Base-by-base conservation (phyloP, 2,329 filamentous ascomycete genomes). In the Paraphaeosphaeria minitans region DNA sequence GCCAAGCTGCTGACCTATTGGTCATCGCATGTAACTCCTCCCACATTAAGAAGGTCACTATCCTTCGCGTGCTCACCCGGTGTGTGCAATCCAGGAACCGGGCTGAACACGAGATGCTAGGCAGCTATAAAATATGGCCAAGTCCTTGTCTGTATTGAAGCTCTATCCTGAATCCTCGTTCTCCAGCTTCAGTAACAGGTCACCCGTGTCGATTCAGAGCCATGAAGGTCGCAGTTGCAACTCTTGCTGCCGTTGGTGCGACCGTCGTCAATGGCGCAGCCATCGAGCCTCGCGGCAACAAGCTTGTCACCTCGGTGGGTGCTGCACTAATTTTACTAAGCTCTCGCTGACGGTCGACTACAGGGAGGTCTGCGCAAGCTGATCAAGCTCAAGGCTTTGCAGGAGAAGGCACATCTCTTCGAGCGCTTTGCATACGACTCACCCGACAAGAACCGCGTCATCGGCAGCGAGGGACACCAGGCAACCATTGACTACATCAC, bases 381-480 rank as follows among this genome's bases (percentile, higher is more conserved):
- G 14, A 58, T 75, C 19, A 57, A 70, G 3, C 65, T 66, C 29
- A 68, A 72, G 33, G 72, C 72, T 24, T 50, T 75, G 37, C 64
- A 58, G 31, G 63, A 65, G 16, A 73, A 70, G 50, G 73, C 73
- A 16, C 63, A 74, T 47, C 66, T 66, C 14, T 64, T 80, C 4
- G 72, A 80, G 57, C 62, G 70, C 35, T 71, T 78, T 31, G 78
- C 78, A 16, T 80, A 79, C 63, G 68, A 66, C 41, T 77, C 76
- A 12, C 64, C 70, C 4, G 69, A 68, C 37, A 75, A 76, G 54
- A 79, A 79, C 59, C 72, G 78, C n/a, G 71, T 79, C 14, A 78
- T 78, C 59, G 75, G 76, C 21, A 75, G 72, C 41, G 59, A 69
- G 39, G 78, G 76, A 14, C 77, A 79, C 63, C 69, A 79, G 51